Percentiles rank a stretch among this genome's conserved stretches.
These are phyloP conservation scores for Tetradesmus lagerheimii DNA, from an alignment of 139 green algal species.

Conservation along the genomic window DNA sequence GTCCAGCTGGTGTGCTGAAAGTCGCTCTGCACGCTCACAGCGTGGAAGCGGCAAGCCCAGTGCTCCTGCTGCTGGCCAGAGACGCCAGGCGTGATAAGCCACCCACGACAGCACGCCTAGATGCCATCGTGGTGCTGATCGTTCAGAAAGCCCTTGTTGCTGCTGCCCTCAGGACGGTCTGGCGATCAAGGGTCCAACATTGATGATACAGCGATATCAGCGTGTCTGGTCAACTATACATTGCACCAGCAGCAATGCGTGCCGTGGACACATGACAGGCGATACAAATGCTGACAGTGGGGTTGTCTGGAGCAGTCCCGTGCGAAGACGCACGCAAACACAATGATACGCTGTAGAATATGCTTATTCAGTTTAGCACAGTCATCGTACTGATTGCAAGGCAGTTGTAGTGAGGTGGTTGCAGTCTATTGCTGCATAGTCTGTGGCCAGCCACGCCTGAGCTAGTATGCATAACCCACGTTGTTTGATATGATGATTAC, in stretches of 20 bases:
- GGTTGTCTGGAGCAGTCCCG: neutral
- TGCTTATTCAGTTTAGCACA: no score
- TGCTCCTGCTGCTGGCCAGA: neutral
- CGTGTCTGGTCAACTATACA: neutral
- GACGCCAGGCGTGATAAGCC: neutral
- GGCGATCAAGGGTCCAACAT: neutral
- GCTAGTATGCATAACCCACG: neutral
- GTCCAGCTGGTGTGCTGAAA: neutral
- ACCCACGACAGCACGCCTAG: neutral
- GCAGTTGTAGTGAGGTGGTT: neutral
- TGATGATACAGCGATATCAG: neutral
- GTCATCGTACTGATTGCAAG: neutral
- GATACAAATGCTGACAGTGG: neutral
- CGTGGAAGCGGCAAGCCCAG: neutral
- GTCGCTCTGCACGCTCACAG: neutral
- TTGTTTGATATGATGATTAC: neutral
- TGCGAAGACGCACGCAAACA: neutral
- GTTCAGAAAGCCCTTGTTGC: neutral
- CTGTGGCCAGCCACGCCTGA: neutral
- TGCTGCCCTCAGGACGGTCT: neutral
- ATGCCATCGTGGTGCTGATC: slow-evolving; percentile 3
- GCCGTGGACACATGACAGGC: neutral
- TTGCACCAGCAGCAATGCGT: neutral
- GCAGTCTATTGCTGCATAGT: neutral
- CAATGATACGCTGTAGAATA: no score